Base-by-base conservation (phyloP, 495 filamentous ascomycete species). In the Aspergillus asperescens region DNA sequence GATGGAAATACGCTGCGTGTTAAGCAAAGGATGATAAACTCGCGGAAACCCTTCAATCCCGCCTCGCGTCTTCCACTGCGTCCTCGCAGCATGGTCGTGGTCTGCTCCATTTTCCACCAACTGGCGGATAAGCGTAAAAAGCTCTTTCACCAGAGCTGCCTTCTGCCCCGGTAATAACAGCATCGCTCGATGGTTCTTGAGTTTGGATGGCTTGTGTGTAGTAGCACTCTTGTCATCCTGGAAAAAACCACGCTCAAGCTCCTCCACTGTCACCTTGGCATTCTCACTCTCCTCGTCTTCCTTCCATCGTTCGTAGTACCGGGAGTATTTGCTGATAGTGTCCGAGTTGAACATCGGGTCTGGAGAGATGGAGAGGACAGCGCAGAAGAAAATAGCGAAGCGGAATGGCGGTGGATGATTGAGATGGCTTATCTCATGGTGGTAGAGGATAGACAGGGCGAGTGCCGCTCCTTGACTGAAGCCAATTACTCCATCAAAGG, bases 231-330 rank as follows among this genome's bases (percentile, higher is more conserved):
- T n/a, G n/a, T n/a, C n/a, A n/a, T n/a, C n/a, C n/a, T n/a, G n/a
- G n/a, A n/a, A n/a, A n/a, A n/a, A n/a, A n/a, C n/a, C n/a, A n/a
- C n/a, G n/a, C n/a, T n/a, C n/a, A n/a, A n/a, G n/a, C 32, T 35
- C 32, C 7, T 35, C 7, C 7, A 25, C 20, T 7, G 41, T 23
- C 12, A 20, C 19, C 19, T 24, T 25, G 6, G 15, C 41, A 15
- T 25, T 13, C 41, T 25, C 41, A 25, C 25, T 20, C 1, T 44
- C 18, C 22, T 44, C 25, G 12, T 9, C 20, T 44, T 12, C n/a
- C n/a, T n/a, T n/a, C n/a, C n/a, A n/a, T n/a, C n/a, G n/a, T 27
- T 46, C 29, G n/a, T 46, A 46, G 23, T 46, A 46, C 23, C 23
- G 42, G 12, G 42, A 4, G 24, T 46, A 46, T 8, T 15, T 46